Percentiles rank a stretch among this genome's conserved stretches.
These are phyloP conservation scores for Fusarium falciforme DNA, from an alignment of 2,329 filamentous ascomycete species.

Conservation along the genomic window DNA sequence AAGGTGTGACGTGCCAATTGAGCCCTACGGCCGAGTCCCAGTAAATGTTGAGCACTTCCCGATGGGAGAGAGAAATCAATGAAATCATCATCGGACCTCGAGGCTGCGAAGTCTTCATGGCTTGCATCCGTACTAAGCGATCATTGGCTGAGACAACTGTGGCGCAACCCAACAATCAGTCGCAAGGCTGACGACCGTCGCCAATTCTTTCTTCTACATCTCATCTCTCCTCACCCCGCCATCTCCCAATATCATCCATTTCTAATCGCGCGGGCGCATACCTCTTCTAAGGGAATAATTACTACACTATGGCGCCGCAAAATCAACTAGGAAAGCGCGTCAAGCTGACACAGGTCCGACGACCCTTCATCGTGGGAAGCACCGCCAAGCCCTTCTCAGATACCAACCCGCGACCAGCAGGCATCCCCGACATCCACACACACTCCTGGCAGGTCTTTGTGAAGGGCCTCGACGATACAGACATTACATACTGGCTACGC, in stretches of 20 bases:
- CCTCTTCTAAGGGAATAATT: neutral
- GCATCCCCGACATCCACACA: slow-evolving; percentile 89
- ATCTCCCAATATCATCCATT: neutral
- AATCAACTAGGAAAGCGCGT: slow-evolving; percentile 70
- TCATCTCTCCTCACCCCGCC: slow-evolving; percentile 2
- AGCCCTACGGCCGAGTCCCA: slow-evolving; percentile 3
- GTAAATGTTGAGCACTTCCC: slow-evolving; percentile 6
- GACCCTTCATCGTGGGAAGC: slow-evolving; percentile 79
- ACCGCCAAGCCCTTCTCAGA: slow-evolving; percentile 85
- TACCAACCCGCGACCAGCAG: slow-evolving; percentile 80
- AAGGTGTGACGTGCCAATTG: slow-evolving; percentile 22
- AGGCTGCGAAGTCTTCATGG: slow-evolving; percentile 36
- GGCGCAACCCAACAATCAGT: slow-evolving; percentile 9
- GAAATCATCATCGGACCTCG: slow-evolving; percentile 42
- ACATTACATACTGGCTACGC: slow-evolving; percentile 94
- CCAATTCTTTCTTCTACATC: neutral
- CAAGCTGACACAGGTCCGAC: slow-evolving; percentile 72
- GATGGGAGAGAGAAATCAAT: slow-evolving; percentile 36
- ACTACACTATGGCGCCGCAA: slow-evolving; percentile 66
- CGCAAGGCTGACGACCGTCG: slow-evolving; percentile 20
- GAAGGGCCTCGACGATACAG: slow-evolving; percentile 86
- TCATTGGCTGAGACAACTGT: slow-evolving; percentile 26
- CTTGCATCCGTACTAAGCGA: neutral
- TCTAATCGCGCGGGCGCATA: neutral
- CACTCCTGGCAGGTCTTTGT: slow-evolving; percentile 98